Percentiles rank a stretch among this genome's conserved stretches.
Conservation (phyloP, 176 grass and related monocot species). For the Zea luxurians region DNA sequence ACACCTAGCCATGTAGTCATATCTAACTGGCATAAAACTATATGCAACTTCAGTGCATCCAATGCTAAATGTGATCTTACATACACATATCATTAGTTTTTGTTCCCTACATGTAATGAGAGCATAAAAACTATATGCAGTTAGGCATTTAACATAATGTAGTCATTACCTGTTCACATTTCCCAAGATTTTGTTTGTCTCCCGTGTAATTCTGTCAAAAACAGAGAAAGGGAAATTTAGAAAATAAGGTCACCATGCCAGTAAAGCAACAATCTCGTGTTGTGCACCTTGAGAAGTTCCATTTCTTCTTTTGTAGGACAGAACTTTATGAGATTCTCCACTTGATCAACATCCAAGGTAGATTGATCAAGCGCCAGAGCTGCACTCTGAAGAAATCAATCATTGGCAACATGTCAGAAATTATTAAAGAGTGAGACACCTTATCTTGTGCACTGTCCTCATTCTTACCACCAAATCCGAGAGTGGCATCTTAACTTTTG, state of each 20-base stretch:
- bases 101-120: neutral
- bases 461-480: conserved; percentile 90
- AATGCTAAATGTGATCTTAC: conserved; percentile 1
- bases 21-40: conserved; percentile 25
- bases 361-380: conserved; percentile 83
- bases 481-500: conserved; percentile 97
- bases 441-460: conserved; percentile 4
- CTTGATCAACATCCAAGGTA: conserved; percentile 95
- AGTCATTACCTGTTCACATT: conserved; percentile 86
- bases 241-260: conserved; percentile 27
- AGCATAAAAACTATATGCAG: conserved; percentile 11
- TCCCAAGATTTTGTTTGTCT: conserved; percentile 77
- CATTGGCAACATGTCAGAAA: conserved; percentile 24
- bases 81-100: neutral
- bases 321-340: conserved; percentile 97
- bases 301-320: conserved; percentile 99
- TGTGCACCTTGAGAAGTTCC: conserved; percentile 90
- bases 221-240: conserved; percentile 25
- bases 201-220: conserved; percentile 71
- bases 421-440: conserved; percentile 21
- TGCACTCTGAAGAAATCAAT: conserved; percentile 56
- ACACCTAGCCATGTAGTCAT: conserved; percentile 21
- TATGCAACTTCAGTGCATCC: conserved; percentile 9
- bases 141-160: neutral
- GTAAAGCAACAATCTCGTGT: conserved; percentile 37